Base-by-base conservation (phyloP, 2,329 filamentous ascomycete species). In the Colletotrichum melonis region DNA sequence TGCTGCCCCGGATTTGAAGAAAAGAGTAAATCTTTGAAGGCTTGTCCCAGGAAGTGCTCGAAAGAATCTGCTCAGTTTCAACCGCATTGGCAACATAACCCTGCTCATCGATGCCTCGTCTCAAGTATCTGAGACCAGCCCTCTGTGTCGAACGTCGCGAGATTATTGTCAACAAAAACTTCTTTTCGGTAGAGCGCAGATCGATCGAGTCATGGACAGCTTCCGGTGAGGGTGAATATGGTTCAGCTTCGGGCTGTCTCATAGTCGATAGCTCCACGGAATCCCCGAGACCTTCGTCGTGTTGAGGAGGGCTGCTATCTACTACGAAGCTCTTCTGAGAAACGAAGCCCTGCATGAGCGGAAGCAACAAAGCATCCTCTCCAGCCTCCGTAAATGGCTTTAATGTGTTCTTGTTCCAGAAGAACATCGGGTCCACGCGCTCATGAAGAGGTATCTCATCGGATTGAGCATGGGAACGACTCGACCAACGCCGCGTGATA, bases 21-120 rank as follows among this genome's bases (percentile, higher is more conserved):
- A 98, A 97, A 0, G 95, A 98, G 81, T 94, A 94, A 2, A 92
- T 87, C 76, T 91, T 94, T 2, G 82, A 85, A 0, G 87, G 83
- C 0, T 87, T 80, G 22, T 91, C 87, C 91, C 93, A 95, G 1
- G 87, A 87, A 2, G 91, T 86, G 0, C 90, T 89, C 0, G 94
- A 97, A 3, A 99, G 87, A 11, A 99, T 93, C 82, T 99, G 97
- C 80, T 99, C 97, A 0, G 96, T 98, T 84, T 99, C 97, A 24
- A 98, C 96, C 32, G 88, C 92, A 79, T 99, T 99, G 22, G 97
- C 97, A 5, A 93, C 92, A 77, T 94, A 92, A 0, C 97, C 97
- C 72, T 95, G 91, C 72, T 98, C 95, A 77, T 99, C 95, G 26
- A 98, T 90, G 7, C 97, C 97, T 30, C 97, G 92, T 11, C 97